Evolutionary conservation across 495 filamentous ascomycete species (phyloP).

Genomic region (Penicillium arizonense): DNA sequence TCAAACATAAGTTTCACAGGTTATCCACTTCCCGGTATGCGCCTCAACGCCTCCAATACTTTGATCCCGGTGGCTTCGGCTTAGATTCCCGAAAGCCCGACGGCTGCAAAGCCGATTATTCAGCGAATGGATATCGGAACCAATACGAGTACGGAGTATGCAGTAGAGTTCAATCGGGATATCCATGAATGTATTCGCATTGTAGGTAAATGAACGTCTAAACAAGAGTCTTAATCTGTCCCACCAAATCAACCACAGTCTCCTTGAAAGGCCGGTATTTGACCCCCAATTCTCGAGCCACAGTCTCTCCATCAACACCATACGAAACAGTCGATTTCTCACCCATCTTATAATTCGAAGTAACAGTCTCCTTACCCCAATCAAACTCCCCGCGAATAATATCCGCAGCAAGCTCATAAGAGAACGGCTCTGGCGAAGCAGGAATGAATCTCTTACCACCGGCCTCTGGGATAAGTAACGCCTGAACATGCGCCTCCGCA

Average conservation of each 20-base stretch:
- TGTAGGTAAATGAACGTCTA: no score
- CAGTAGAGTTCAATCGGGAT: no score
- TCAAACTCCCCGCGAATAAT: slow-evolving; percentile 34
- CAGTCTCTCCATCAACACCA: slow-evolving; percentile 41
- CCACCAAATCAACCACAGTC: slow-evolving; percentile 28
- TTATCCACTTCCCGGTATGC: no score
- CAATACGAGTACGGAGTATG: no score
- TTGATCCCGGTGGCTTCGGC: no score
- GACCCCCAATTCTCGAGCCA: slow-evolving; percentile 36
- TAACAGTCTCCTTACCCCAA: slow-evolving; percentile 23
- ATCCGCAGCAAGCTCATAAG: slow-evolving; percentile 36
- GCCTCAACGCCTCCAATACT: no score
- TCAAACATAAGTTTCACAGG: no score
- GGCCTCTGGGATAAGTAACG: slow-evolving; percentile 27
- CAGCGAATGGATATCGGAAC: no score
- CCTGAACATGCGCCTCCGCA: slow-evolving; percentile 41
- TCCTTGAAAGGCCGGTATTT: slow-evolving; percentile 36
- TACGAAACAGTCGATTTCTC: slow-evolving; percentile 25
- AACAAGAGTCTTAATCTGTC: slow-evolving; percentile 60
- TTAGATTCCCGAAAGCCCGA: no score
- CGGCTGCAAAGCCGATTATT: no score
- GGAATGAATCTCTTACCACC: slow-evolving; percentile 37
- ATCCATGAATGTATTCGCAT: no score
- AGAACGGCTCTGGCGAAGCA: slow-evolving; percentile 35
- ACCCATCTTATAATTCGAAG: slow-evolving; percentile 26